Conservation (phyloP, 306 rosid genomes). For the Elaeagnus macrophylla region DNA sequence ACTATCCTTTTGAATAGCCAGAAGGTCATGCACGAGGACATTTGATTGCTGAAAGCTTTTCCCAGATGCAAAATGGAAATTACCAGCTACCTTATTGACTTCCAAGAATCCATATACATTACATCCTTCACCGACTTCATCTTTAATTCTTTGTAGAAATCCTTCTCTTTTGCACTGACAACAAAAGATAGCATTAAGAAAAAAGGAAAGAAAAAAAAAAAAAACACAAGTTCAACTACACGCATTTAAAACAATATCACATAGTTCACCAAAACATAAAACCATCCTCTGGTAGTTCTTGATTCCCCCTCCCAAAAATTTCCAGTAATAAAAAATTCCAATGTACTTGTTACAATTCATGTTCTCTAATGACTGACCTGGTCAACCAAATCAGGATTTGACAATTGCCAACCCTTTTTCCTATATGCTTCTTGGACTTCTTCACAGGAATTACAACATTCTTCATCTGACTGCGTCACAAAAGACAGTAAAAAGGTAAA, state of each 20-base stretch:
- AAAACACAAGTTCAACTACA: neutral
- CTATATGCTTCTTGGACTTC: slow-evolving; percentile 96
- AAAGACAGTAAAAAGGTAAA: neutral
- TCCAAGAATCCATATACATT: slow-evolving; percentile 89
- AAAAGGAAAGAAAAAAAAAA: neutral
- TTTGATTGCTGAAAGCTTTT: slow-evolving; percentile 97
- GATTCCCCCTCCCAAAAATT: neutral
- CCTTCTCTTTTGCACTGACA: slow-evolving; percentile 98
- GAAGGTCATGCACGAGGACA: slow-evolving; percentile 77
- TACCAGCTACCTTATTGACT: slow-evolving; percentile 96
- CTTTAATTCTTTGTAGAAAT: slow-evolving; percentile 85
- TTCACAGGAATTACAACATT: slow-evolving; percentile 88
- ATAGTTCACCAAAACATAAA: too few species aligned
- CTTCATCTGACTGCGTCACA: slow-evolving; percentile 61
- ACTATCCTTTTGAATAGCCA: slow-evolving; percentile 91
- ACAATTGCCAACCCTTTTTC: slow-evolving; percentile 90
- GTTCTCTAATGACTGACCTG: slow-evolving; percentile 52
- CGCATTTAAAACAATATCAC: neutral
- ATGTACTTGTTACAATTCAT: slow-evolving; percentile 6
- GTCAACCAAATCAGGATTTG: slow-evolving; percentile 87
- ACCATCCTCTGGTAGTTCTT: too few species aligned
- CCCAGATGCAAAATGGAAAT: slow-evolving; percentile 97
- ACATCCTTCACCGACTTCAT: slow-evolving; percentile 97
- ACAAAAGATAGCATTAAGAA: slow-evolving; percentile 2
- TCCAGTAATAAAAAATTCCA: neutral